Evolutionary conservation across 345 rosid genomes (phyloP), one percentile per base, ranked within the genome.

Genomic region (Excoecaria cochinchinensis): DNA sequence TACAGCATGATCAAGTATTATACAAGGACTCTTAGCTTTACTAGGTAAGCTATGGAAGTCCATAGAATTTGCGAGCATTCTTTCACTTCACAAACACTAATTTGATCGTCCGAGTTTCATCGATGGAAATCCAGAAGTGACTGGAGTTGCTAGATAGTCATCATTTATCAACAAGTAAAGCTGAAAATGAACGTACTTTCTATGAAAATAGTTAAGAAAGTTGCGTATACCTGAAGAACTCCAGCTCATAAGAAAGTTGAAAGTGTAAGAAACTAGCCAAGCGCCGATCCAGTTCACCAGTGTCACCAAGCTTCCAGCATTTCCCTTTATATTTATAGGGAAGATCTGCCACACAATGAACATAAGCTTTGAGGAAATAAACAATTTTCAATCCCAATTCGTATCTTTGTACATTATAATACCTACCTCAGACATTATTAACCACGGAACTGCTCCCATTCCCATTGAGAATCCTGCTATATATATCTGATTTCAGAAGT

Each of bases 391-490:
- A 25, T 50, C 19, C 57, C 17, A 21, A 8, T 50, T 24, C 6
- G 17, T 53, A 53, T 53, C 58, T 53, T 44, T 17, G 22, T 53
- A 53, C 7, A 16, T 16, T 48, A 15, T 11, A 16, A 22, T 36
- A 24, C 51, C 72, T 86, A 92, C 98, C 97, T 95, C 99, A 9
- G 97, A 95, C 97, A 92, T 91, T 76, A 95, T 87, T 83, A 95
- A 82, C 99, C 99, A 95, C 36, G 97, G 99, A 84, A 90, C 95
- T 58, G 97, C 94, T 82, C 97, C 97, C 91, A 90, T 82, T 75
- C 99, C 97, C 53, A 95, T 87, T 19, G 97, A 92, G 82, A 88
- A 95, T 10, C 86, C 78, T 44, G 95, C 82, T 71, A 90, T 68
- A 36, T 82, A 95, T 9, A 89, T 79, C 98, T 94, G 85, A 56